Percentiles rank a stretch among this genome's conserved stretches.
phyloP scores from a whole-genome alignment of 1,139 yeast genomes.

The Zygoascus meyerae region DNA sequence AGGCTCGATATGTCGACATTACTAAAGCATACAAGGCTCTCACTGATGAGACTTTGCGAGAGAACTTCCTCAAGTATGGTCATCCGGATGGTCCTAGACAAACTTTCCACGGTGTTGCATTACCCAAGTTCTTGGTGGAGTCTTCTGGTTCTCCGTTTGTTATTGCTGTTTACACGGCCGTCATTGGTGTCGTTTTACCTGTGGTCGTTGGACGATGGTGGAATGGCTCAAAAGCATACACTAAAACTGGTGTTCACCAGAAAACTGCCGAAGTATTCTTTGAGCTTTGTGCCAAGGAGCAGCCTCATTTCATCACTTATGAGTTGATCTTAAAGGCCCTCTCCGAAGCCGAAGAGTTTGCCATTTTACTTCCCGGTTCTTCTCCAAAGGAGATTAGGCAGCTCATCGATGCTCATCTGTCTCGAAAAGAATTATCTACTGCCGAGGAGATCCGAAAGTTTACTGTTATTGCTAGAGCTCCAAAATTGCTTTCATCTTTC shows the following conservation, averaged over 20 bases:
- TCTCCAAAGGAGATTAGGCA: conserved; percentile 44
- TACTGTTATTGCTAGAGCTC: conserved; percentile 56
- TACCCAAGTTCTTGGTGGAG: conserved; percentile 87
- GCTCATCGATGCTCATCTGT: conserved; percentile 51
- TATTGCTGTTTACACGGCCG: conserved; percentile 57
- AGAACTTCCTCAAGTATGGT: conserved; percentile 81
- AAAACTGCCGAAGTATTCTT: conserved; percentile 69
- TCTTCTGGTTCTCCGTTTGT: conserved; percentile 69
- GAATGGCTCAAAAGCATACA: conserved; percentile 72
- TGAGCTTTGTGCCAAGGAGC: conserved; percentile 56
- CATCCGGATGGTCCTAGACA: conserved; percentile 98
- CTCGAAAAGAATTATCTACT: conserved; percentile 40
- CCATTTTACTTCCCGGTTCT: conserved; percentile 41
- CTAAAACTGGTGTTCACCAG: conserved; percentile 77
- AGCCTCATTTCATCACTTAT: conserved; percentile 57
- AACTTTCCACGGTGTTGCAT: conserved; percentile 90
- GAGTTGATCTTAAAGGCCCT: conserved; percentile 57
- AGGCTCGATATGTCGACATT: conserved; percentile 71
- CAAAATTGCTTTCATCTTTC: conserved; percentile 63
- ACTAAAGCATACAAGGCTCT: conserved; percentile 92
- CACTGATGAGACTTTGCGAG: conserved; percentile 81
- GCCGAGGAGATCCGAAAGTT: conserved; percentile 44
- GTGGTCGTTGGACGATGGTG: conserved; percentile 81
- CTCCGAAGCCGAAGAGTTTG: conserved; percentile 58
- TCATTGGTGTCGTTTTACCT: conserved; percentile 78